Conservation (phyloP, 2,329 filamentous ascomycete genomes). For the Calonectria pseudoturangicola region DNA sequence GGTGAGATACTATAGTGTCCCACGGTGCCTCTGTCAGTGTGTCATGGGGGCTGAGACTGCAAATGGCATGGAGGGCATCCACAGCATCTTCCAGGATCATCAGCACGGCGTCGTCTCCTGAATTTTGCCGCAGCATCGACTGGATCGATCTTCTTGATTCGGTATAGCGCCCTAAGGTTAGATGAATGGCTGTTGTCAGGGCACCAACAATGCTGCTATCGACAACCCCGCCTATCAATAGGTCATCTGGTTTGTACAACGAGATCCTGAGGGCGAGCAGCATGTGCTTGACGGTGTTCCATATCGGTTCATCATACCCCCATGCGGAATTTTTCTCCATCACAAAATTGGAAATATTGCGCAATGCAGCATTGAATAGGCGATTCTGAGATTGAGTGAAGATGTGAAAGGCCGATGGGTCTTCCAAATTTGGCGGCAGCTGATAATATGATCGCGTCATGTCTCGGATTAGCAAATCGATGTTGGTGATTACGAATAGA, state of each 20-base stretch:
- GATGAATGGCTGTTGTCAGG: slow-evolving; percentile 57
- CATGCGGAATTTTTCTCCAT: slow-evolving; percentile 18
- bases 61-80: slow-evolving; percentile 43
- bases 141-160: slow-evolving; percentile 54
- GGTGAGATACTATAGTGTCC: slow-evolving; percentile 54
- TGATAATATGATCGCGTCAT: slow-evolving; percentile 61
- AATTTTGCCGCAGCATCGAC: slow-evolving; percentile 47
- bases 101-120: slow-evolving; percentile 54
- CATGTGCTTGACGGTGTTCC: slow-evolving; percentile 55
- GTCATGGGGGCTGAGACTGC: slow-evolving; percentile 30
- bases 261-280: slow-evolving; percentile 54
- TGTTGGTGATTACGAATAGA: slow-evolving; percentile 55
- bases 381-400: slow-evolving; percentile 58
- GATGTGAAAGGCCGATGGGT: slow-evolving; percentile 59
- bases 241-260: slow-evolving; percentile 58
- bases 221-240: slow-evolving; percentile 59
- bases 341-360: slow-evolving; percentile 47
- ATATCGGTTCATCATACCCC: slow-evolving; percentile 48
- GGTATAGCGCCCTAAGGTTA: slow-evolving; percentile 53
- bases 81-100: slow-evolving; percentile 56
- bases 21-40: slow-evolving; percentile 55
- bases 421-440: slow-evolving; percentile 55
- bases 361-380: slow-evolving; percentile 53
- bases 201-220: slow-evolving; percentile 57
- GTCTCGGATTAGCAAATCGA: slow-evolving; percentile 56